Conservation (phyloP, 140 eudicot species). For the Oenanthe javanica region DNA sequence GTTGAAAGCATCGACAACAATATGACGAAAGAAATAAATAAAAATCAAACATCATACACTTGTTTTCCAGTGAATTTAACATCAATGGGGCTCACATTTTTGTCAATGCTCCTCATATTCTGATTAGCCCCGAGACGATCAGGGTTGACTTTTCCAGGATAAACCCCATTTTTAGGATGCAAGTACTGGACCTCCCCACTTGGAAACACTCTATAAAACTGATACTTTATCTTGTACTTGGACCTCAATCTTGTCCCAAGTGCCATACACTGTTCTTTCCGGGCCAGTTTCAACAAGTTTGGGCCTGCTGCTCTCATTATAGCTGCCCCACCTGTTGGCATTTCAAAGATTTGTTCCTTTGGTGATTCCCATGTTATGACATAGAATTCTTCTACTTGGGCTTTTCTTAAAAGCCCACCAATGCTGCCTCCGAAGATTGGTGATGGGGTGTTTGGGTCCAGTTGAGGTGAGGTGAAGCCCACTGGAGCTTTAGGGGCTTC, state of each 20-base stretch:
- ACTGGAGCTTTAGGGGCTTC: constrained; percentile 27
- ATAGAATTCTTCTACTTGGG: constrained; percentile 90
- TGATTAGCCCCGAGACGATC: too few species aligned
- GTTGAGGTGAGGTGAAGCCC: constrained; percentile 93
- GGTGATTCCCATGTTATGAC: constrained; percentile 96
- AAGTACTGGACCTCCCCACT: constrained; percentile 81
- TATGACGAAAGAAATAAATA: too few species aligned
- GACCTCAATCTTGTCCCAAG: constrained; percentile 85
- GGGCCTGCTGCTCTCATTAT: constrained; percentile 83
- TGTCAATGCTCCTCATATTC: too few species aligned
- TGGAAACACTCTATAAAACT: constrained; percentile 80
- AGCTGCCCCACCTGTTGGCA: constrained; percentile 99
- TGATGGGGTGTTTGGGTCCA: constrained; percentile 91
- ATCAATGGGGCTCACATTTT: too few species aligned
- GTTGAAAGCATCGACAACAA: too few species aligned
- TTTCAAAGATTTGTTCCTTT: constrained; percentile 81
- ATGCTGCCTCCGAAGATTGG: constrained; percentile 59
- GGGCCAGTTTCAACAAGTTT: constrained; percentile 65
- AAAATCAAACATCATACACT: too few species aligned
- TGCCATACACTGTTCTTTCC: constrained; percentile 94
- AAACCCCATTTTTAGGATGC: constrained; percentile 62
- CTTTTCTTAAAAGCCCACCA: constrained; percentile 71
- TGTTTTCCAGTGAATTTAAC: too few species aligned
- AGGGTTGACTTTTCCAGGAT: constrained; percentile 58
- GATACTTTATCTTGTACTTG: constrained; percentile 83